Evolutionary conservation across 2,329 filamentous ascomycete species (phyloP).

Genomic region (Cercospora sp.): DNA sequence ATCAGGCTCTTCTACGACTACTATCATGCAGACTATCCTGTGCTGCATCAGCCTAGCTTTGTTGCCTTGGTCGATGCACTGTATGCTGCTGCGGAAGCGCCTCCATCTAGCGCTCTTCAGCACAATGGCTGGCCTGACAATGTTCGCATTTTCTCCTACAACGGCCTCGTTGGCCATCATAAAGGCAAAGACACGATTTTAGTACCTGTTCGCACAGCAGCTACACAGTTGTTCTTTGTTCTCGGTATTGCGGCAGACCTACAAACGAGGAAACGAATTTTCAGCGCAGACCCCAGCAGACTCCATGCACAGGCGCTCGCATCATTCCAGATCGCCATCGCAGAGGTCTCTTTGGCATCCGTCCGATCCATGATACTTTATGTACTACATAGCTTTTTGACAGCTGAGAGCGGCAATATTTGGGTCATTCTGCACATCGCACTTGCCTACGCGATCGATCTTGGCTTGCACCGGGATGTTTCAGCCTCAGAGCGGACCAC

Average conservation of each 20-base stretch:
- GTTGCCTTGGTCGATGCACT: constrained; percentile 6
- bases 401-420: not conserved
- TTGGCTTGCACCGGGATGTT: constrained; percentile 7
- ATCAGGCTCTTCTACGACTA: constrained; percentile 7
- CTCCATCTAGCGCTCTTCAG: not conserved
- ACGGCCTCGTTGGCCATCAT: not conserved
- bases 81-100: not conserved
- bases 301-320: not conserved
- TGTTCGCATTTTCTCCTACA: not conserved
- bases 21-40: constrained; percentile 12
- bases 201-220: not conserved
- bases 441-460: constrained; percentile 9
- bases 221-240: constrained; percentile 8
- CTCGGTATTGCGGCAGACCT: constrained; percentile 1
- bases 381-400: constrained; percentile 8
- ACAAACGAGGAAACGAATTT: not conserved
- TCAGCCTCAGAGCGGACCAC: not conserved
- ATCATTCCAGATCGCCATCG: not conserved
- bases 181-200: not conserved
- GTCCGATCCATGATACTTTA: constrained; percentile 6
- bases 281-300: not conserved
- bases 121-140: constrained; percentile 1
- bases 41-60: constrained; percentile 9
- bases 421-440: constrained; percentile 11
- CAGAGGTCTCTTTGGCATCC: constrained; percentile 2